Base-by-base conservation (phyloP, 75 land plant genomes). In the Sequoiadendron giganteum region DNA sequence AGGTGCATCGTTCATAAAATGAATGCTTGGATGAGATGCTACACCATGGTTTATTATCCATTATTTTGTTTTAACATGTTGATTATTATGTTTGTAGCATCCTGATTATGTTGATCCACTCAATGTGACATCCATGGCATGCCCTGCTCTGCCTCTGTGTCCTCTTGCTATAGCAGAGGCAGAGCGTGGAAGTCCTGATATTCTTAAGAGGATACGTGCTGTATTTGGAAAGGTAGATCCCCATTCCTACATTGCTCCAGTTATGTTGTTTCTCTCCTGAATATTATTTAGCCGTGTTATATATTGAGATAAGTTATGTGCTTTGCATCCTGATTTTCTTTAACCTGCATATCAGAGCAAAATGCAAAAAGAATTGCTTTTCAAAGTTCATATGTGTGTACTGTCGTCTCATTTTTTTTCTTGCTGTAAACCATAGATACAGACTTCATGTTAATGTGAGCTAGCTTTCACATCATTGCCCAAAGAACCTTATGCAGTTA, bases 81-180 rank as follows among this genome's bases (percentile, higher is more conserved):
- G 32, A 47, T n/a, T 82, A n/a, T 54, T 55, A 36, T 85, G 68
- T 38, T 28, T 88, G 15, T 94, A 98, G 99, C 88, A 90, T 55
- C 95, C 99, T n/a, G 88, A 89, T 76, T 90, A 87, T 83, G 90
- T 98, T 34, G 99, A 98, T 91, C 96, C 99, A 42, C 92, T 98
- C 54, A 97, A 96, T 81, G 5, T 95, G 83, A 94, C 97, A 47
- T 92, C 99, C 54, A 96, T 98, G 99, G 99, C 99, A 82, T 98
- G 99, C 86, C 99, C 99, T 72, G 99, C 99, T 45, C 55, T 98
- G 36, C 99, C 99, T 47, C 93, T 98, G 9, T 98, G 99, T 87
- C 96, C 99, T 3, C 89, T 98, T 70, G 99, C 99, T 47, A 95
- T 96, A 88, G 93, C 99, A 77, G 99, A 98, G 93, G 99, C 99